Conservation (phyloP, 2,329 filamentous ascomycete species). For the Phoma sp. region DNA sequence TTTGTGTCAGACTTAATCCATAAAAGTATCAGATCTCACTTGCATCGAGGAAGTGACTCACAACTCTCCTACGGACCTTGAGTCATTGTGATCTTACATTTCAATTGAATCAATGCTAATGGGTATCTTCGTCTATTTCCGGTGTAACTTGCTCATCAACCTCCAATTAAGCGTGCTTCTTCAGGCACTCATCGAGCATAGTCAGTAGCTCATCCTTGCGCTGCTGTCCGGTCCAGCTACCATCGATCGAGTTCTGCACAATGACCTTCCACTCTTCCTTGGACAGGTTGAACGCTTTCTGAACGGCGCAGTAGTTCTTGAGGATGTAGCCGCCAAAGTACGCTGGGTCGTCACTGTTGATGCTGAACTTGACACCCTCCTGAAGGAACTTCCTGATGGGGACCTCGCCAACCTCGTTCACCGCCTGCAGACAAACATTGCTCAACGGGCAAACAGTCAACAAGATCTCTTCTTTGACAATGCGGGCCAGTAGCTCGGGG, state of each 20-base stretch:
- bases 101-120: slow-evolving; percentile 1
- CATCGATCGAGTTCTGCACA: slow-evolving; percentile 65
- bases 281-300: slow-evolving; percentile 70
- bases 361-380: slow-evolving; percentile 68
- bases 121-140: slow-evolving; percentile 8
- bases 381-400: slow-evolving; percentile 70
- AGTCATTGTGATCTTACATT: neutral
- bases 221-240: slow-evolving; percentile 70
- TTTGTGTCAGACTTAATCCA: neutral
- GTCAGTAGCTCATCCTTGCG: slow-evolving; percentile 66
- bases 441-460: slow-evolving; percentile 76
- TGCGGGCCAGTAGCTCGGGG: slow-evolving; percentile 60
- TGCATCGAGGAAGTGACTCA: neutral
- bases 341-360: slow-evolving; percentile 63
- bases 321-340: slow-evolving; percentile 74
- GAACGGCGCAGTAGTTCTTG: slow-evolving; percentile 77
- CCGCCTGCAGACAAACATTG: slow-evolving; percentile 67
- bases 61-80: neutral
- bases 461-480: slow-evolving; percentile 64
- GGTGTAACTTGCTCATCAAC: neutral
- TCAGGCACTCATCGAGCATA: slow-evolving; percentile 23
- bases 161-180: slow-evolving; percentile 13
- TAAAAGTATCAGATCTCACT: neutral
- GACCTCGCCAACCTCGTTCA: slow-evolving; percentile 55
- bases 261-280: slow-evolving; percentile 72